These are phyloP conservation scores for Stephania yunnanensis DNA, from an alignment of 164 flowering plant species.

Conservation along the genomic window DNA sequence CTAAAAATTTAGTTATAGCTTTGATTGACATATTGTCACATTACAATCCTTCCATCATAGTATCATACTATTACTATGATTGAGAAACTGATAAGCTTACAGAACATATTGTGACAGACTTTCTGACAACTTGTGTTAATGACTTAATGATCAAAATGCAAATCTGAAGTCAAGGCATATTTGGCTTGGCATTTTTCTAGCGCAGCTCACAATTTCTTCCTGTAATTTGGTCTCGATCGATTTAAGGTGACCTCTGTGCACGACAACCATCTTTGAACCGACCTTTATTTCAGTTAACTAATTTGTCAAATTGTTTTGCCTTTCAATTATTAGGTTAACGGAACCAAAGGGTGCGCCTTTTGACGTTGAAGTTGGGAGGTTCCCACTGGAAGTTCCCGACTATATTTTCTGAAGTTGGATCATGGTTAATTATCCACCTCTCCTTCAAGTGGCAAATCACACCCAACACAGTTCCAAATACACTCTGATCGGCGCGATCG, in stretches of 20 bases:
- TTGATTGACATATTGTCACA: neutral
- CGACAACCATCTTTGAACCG: too few relatives aligned
- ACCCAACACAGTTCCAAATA: neutral
- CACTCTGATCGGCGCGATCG: neutral
- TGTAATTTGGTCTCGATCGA: neutral
- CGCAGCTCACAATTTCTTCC: neutral
- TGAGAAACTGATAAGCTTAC: neutral
- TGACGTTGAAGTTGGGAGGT: slow-evolving; percentile 51
- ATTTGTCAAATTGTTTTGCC: neutral
- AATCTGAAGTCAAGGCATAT: neutral
- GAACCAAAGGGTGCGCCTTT: slow-evolving; percentile 53
- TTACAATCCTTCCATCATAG: neutral
- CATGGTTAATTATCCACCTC: neutral
- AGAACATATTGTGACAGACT: neutral
- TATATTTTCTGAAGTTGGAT: slow-evolving; percentile 54
- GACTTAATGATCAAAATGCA: neutral
- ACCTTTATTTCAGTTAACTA: too few relatives aligned
- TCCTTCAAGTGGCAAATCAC: neutral
- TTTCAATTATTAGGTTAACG: slow-evolving; percentile 35
- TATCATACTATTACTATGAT: neutral
- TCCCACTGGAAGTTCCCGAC: slow-evolving; percentile 67
- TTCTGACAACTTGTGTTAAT: neutral
- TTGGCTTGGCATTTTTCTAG: neutral
- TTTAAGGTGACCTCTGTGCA: too few relatives aligned
- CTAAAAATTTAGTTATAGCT: neutral